A percentile compares a stretch with the other conserved stretches of the same genome.
Evolutionary conservation across 768 basidiomycete genomes (phyloP).

Genomic region (Pulveroboletus ravenelii): DNA sequence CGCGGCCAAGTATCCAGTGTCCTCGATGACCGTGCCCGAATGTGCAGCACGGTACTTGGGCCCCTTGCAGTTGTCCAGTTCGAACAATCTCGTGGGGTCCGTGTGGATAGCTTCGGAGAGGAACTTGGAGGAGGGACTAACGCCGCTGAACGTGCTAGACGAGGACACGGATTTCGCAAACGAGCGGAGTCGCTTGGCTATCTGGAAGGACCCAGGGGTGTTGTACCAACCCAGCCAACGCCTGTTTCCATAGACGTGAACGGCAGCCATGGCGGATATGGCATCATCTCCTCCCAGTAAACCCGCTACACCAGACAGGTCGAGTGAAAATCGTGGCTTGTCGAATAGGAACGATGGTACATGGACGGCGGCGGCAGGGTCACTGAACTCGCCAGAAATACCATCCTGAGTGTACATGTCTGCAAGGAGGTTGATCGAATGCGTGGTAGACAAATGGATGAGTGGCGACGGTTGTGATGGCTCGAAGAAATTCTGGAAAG

Average conservation of each 20-base stretch:
- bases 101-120: constrained; percentile 12
- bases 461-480: too few relatives aligned
- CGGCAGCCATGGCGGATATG: constrained; percentile 26
- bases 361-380: neutral
- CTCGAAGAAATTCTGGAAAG: too few relatives aligned
- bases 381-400: neutral
- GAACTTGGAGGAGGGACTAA: neutral
- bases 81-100: constrained; percentile 21
- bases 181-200: constrained; percentile 19
- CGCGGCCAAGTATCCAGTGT: constrained; percentile 50
- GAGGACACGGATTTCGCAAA: constrained; percentile 16
- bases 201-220: constrained; percentile 27
- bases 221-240: constrained; percentile 35
- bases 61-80: constrained; percentile 12
- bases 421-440: too few relatives aligned
- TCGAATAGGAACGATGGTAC: neutral
- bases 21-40: constrained; percentile 49
- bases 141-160: neutral
- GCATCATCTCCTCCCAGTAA: constrained; percentile 32
- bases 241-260: constrained; percentile 23
- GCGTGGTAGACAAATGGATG: neutral
- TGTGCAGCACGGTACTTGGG: constrained; percentile 74
- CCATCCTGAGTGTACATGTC: neutral
- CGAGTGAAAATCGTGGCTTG: constrained; percentile 14
- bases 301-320: constrained; percentile 20